Evolutionary conservation across 2,329 filamentous ascomycete species (phyloP).

Genomic region (Penicillium italicum): DNA sequence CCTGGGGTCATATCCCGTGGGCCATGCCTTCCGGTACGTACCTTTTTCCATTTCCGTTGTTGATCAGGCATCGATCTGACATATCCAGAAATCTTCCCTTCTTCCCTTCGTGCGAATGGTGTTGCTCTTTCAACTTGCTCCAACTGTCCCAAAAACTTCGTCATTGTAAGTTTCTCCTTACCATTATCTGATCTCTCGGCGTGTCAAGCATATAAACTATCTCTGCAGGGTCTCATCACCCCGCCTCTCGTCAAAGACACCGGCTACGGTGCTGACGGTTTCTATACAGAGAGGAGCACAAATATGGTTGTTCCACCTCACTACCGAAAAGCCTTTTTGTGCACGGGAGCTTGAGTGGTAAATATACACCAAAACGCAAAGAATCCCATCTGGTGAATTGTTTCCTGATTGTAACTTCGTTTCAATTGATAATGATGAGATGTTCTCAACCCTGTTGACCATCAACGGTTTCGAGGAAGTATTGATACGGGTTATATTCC

Average conservation of each 20-base stretch:
- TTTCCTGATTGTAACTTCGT: too few species aligned
- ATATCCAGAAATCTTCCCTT: conserved; percentile 62
- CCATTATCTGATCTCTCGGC: not conserved
- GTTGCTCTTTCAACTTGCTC: conserved; percentile 61
- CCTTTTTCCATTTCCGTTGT: not conserved
- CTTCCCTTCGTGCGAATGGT: conserved; percentile 60
- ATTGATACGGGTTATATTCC: too few species aligned
- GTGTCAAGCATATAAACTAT: conserved; percentile 14
- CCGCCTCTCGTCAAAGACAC: conserved; percentile 61
- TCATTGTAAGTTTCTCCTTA: conserved; percentile 44
- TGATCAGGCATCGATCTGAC: conserved; percentile 6
- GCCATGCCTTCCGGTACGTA: conserved; percentile 38
- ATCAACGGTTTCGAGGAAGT: too few species aligned
- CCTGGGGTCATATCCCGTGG: conserved; percentile 54
- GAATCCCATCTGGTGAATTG: too few species aligned
- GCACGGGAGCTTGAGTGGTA: too few species aligned
- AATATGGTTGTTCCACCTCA: not conserved
- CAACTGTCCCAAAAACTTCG: conserved; percentile 64
- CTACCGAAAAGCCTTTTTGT: not conserved
- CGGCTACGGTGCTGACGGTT: conserved; percentile 48
- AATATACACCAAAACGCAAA: not conserved
- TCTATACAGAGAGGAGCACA: not conserved
- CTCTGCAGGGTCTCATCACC: conserved; percentile 55
- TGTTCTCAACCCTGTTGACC: too few species aligned
- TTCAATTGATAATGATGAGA: too few species aligned